Evolutionary conservation across 1,139 yeast genomes (phyloP).

Genomic region (Geotrichum aggregatum): DNA sequence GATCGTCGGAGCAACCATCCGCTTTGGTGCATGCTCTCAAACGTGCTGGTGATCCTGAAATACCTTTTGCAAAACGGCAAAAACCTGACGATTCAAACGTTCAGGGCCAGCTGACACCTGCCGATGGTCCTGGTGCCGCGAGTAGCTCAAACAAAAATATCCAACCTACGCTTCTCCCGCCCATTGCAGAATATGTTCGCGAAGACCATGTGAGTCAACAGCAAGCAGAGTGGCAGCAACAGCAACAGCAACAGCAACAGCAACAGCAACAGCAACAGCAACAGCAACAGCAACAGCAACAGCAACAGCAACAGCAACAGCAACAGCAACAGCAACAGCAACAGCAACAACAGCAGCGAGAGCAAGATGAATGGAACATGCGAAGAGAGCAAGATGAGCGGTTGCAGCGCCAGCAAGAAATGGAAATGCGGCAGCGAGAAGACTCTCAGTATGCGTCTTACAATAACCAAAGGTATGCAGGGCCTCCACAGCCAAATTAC

Average conservation of each 20-base stretch:
- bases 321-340: background rate
- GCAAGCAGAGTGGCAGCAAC: slow-evolving; percentile 12
- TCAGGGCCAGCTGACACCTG: background rate
- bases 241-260: slow-evolving; percentile 11
- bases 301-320: background rate
- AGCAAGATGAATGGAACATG: slow-evolving; percentile 19
- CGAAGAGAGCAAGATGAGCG: slow-evolving; percentile 14
- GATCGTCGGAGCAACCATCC: background rate
- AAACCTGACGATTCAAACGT: background rate
- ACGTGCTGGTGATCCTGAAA: background rate
- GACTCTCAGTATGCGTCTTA: background rate
- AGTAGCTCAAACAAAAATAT: background rate
- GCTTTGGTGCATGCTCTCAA: background rate
- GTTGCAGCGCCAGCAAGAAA: slow-evolving; percentile 1
- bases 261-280: slow-evolving; percentile 1
- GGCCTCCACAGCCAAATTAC: background rate
- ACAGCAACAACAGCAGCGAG: slow-evolving; percentile 11
- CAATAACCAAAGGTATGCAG: background rate
- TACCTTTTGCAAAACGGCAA: background rate
- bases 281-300: slow-evolving; percentile 14
- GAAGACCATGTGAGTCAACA: slow-evolving; percentile 3
- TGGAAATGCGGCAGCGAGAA: background rate
- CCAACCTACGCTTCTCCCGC: background rate
- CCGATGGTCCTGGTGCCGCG: background rate
- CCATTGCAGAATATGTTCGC: background rate